Percentiles rank a stretch among this genome's conserved stretches.
Evolutionary conservation across 2,329 filamentous ascomycete genomes (phyloP).

Genomic region (Phoma sp.): DNA sequence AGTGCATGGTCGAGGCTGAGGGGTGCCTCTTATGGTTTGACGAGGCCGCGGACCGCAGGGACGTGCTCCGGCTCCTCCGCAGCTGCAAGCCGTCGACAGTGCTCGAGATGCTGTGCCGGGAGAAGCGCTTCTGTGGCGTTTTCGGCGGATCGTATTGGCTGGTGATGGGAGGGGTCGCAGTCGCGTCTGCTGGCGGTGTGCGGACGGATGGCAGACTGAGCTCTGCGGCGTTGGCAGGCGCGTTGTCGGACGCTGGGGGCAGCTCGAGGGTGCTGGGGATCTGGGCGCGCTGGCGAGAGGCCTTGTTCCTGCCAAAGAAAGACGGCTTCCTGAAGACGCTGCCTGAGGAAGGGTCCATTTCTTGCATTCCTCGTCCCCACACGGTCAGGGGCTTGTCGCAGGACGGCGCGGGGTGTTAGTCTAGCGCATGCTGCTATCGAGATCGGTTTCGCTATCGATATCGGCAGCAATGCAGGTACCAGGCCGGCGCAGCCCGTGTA

Average conservation of each 20-base stretch:
- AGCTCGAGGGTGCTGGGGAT: neutral
- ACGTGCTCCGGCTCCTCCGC: constrained; percentile 48
- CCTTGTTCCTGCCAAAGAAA: neutral
- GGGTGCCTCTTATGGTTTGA: constrained; percentile 39
- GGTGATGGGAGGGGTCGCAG: neutral
- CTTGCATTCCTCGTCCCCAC: neutral
- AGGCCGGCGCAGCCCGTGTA: too few species aligned
- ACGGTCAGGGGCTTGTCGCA: neutral
- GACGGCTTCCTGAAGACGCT: neutral
- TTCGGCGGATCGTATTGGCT: constrained; percentile 30
- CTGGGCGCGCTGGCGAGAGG: neutral
- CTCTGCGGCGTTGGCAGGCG: neutral
- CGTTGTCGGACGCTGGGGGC: neutral
- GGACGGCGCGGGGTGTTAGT: neutral
- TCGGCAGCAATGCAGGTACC: neutral
- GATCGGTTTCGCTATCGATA: neutral
- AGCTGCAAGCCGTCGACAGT: constrained; percentile 47
- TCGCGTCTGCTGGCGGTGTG: neutral
- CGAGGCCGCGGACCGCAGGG: constrained; percentile 49
- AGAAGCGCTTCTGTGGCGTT: constrained; percentile 37
- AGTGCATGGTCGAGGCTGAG: constrained; percentile 40
- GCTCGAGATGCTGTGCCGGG: constrained; percentile 42
- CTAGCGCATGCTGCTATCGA: neutral
- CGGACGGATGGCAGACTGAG: neutral
- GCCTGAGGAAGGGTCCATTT: neutral